Base-by-base conservation (phyloP, 1,284 basidiomycete species). In the Afroboletus lepidellus region DNA sequence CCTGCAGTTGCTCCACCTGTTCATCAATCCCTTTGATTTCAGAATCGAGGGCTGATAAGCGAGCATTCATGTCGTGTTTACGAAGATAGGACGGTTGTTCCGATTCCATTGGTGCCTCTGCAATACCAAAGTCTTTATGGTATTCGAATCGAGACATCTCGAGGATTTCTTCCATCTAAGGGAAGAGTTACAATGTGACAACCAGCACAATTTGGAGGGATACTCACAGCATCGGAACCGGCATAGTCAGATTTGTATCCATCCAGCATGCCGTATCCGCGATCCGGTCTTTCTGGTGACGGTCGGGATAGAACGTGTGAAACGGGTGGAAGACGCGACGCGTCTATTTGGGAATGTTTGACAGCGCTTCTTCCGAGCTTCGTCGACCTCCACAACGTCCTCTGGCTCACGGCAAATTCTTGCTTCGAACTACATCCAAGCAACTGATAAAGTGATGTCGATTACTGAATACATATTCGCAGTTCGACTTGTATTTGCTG, bases 21-120 rank as follows among this genome's bases (percentile, higher is more conserved):
- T 70, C 66, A 42, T 79, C 73, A 32, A 76, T 65, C 1, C 64
- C 66, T n/a, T 60, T 56, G 41, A 81, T 73, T 57, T 81, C 76
- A 3, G 67, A 66, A 18, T 79, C 76, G 18, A 76, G 57, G 16
- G 69, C 60, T 1, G 66, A 61, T 16, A 81, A 51, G 32, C 71
- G 67, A 25, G 69, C 54, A 37, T 71, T 71, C 39, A 77, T 60
- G 21, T 66, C 60, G 46, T 73, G 70, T 54, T 65, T 62, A n/a
- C 48, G 56, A 46, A 60, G 48, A 55, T 68, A 62, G 5, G 59
- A 52, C 0, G 61, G 50, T 33, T 53, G 46, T 23, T 21, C 30
- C 11, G 36, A 12, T 23, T 46, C 51, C 23, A 34, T 49, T 13
- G 57, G 38, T 48, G 53, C 9, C 6, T 43, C 50, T 2, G 53